Percentiles rank a stretch among this genome's conserved stretches.
Conservation (phyloP, 495 filamentous ascomycete genomes). For the Chlorociboria aeruginascens region DNA sequence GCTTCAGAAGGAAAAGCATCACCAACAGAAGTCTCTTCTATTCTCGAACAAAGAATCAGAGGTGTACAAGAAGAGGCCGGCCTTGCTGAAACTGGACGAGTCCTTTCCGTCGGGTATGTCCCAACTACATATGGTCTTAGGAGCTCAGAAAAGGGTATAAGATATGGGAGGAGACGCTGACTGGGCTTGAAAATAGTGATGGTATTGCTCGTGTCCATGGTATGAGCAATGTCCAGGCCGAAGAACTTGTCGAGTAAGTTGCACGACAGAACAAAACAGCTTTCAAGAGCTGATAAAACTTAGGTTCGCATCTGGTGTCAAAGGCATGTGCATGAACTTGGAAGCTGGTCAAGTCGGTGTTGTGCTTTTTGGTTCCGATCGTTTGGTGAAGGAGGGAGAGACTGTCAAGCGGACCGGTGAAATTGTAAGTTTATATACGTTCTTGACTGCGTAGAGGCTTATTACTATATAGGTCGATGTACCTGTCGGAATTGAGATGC, state of each 20-base stretch:
- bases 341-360: conserved; percentile 99
- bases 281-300: conserved; percentile 7
- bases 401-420: conserved; percentile 98
- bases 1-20: conserved; percentile 76
- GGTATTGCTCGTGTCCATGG: conserved; percentile 99
- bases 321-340: conserved; percentile 99
- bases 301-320: conserved; percentile 98
- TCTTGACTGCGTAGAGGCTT: neutral
- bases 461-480: conserved; percentile 70
- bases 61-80: conserved; percentile 93
- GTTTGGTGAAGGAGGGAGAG: conserved; percentile 99
- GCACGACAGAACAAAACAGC: conserved; percentile 1
- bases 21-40: conserved; percentile 96
- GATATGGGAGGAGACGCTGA: conserved; percentile 12
- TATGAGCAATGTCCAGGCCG: conserved; percentile 99
- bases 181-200: conserved; percentile 51
- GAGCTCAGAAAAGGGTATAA: neutral
- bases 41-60: conserved; percentile 96
- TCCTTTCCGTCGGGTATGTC: conserved; percentile 97
- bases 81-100: conserved; percentile 96
- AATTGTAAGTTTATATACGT: conserved; percentile 59
- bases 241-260: conserved; percentile 98
- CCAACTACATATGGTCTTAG: neutral
- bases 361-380: conserved; percentile 99
- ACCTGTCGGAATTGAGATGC: conserved; percentile 81